A percentile compares a stretch with the other conserved stretches of the same genome.
Evolutionary conservation across 2,329 filamentous ascomycete genomes (phyloP).

Genomic region (Neobulgaria alba): DNA sequence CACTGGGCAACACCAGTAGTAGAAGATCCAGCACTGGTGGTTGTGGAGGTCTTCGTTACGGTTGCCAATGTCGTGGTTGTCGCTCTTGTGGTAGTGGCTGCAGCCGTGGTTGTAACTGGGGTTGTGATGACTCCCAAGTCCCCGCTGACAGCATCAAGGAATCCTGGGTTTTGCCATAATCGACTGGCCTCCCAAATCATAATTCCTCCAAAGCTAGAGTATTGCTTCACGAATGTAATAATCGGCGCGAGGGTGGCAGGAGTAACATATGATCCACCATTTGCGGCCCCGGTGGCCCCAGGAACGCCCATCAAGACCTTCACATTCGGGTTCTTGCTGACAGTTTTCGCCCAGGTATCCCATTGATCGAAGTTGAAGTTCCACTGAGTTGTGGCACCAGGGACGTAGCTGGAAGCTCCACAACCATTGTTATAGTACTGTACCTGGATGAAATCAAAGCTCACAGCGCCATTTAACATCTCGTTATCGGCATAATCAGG

Average conservation of each 20-base stretch:
- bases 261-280: slow-evolving; percentile 43
- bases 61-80: background rate
- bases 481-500: slow-evolving; percentile 52
- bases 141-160: slow-evolving; percentile 31
- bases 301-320: slow-evolving; percentile 57
- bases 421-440: slow-evolving; percentile 47
- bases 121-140: slow-evolving; percentile 7
- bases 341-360: slow-evolving; percentile 55
- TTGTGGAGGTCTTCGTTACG: background rate
- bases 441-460: slow-evolving; percentile 33
- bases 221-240: slow-evolving; percentile 45
- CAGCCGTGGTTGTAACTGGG: background rate
- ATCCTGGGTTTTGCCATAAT: slow-evolving; percentile 48
- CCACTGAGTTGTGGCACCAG: slow-evolving; percentile 36
- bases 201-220: slow-evolving; percentile 54
- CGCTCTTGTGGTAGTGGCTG: background rate
- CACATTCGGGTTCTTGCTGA: slow-evolving; percentile 44
- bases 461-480: slow-evolving; percentile 45
- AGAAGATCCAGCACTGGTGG: background rate
- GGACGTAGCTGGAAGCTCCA: slow-evolving; percentile 44
- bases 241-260: slow-evolving; percentile 38
- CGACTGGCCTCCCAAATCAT: slow-evolving; percentile 64
- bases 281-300: slow-evolving; percentile 37
- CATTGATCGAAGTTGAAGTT: slow-evolving; percentile 56
- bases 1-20: background rate